Conservation (phyloP, 805 yeast genomes). For the Yarrowia sp. region DNA sequence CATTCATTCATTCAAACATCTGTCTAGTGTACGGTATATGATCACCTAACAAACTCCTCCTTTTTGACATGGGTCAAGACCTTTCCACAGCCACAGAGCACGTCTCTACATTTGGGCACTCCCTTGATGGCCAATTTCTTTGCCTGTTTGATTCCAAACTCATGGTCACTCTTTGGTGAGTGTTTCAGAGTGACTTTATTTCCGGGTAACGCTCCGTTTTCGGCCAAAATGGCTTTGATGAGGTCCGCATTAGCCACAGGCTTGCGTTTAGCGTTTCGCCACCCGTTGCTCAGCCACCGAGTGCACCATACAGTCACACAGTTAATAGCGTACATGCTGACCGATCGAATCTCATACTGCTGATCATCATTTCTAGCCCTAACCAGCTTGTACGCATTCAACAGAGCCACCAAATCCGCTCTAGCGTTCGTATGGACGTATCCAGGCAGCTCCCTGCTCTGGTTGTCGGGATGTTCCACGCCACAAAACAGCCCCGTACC, state of each 20-base stretch:
- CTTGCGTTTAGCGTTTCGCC: neutral
- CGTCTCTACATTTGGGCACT: neutral
- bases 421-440: neutral
- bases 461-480: neutral
- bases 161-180: neutral
- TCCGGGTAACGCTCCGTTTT: neutral
- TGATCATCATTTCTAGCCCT: neutral
- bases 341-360: neutral
- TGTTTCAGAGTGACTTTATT: neutral
- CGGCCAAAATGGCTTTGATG: neutral
- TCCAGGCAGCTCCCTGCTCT: neutral
- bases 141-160: neutral
- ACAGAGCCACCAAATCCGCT: neutral
- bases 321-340: neutral
- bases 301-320: neutral
- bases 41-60: no score
- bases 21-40: no score
- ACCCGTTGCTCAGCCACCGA: neutral
- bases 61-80: neutral
- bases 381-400: neutral
- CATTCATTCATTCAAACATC: no score
- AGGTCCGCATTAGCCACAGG: neutral
- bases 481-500: neutral
- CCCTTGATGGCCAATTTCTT: neutral
- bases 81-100: neutral